phyloP scores from a whole-genome alignment of 202 grass and related monocot genomes.

The Dendrocalamus latiflorus region DNA sequence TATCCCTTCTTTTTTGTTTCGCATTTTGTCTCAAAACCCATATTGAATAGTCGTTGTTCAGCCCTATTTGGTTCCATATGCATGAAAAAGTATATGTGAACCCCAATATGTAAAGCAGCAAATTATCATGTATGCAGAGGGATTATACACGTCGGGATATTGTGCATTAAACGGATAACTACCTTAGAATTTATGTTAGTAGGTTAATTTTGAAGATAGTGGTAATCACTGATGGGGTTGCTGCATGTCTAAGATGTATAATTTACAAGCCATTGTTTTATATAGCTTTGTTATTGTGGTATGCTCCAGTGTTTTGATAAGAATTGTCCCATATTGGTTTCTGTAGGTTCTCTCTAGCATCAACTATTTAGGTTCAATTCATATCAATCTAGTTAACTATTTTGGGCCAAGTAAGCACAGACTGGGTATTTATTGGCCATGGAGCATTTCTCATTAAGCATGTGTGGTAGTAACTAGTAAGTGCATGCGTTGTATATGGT shows the following conservation, averaged over 20 bases:
- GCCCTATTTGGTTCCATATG: background rate
- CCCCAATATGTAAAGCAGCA: background rate
- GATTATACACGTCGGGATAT: background rate
- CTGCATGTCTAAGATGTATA: background rate
- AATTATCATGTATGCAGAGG: background rate
- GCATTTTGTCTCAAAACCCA: background rate
- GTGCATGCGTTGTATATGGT: background rate
- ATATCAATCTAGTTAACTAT: background rate
- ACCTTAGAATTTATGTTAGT: too few species aligned
- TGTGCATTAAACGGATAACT: background rate
- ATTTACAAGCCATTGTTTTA: background rate
- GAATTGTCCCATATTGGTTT: background rate
- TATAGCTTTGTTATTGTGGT: slow-evolving; percentile 8
- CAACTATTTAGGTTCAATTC: background rate
- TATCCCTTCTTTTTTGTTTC: background rate
- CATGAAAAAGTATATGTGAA: background rate
- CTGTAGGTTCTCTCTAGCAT: background rate
- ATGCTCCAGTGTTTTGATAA: background rate
- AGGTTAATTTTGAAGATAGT: background rate
- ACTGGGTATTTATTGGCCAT: background rate
- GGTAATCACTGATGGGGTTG: background rate
- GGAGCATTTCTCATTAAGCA: background rate
- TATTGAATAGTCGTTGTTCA: background rate
- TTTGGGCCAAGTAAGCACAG: background rate
- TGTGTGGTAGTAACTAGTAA: background rate